Conservation (phyloP, 345 rosid genomes). For the Lepidium aucheri region DNA sequence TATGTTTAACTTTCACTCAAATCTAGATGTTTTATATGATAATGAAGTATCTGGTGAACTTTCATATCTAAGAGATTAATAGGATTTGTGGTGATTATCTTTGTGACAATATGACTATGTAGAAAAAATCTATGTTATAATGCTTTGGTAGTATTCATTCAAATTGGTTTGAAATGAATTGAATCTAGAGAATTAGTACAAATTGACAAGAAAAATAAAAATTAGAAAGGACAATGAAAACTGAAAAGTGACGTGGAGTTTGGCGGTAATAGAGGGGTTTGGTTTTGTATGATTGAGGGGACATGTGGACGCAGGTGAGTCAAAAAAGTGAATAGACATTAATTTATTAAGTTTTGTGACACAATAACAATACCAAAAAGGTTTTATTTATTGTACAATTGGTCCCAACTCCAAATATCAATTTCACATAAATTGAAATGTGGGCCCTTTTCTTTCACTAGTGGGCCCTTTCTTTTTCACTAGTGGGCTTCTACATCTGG, state of each 20-base stretch:
- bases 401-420: constrained; percentile 23
- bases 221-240: neutral
- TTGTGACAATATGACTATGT: no score
- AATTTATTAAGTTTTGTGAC: neutral
- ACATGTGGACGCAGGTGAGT: constrained; percentile 26
- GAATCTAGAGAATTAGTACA: no score
- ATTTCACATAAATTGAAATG: neutral
- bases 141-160: no score
- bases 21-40: no score
- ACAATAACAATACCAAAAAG: constrained; percentile 21
- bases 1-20: no score
- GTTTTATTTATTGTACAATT: neutral
- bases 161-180: neutral
- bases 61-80: no score
- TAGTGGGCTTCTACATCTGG: constrained; percentile 29
- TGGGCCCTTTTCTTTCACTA: constrained; percentile 15
- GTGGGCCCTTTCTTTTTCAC: constrained; percentile 1
- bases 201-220: neutral
- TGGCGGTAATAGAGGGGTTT: constrained; percentile 14
- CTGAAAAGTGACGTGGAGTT: constrained; percentile 19
- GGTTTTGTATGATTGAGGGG: constrained; percentile 21
- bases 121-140: no score
- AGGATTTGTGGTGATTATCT: no score
- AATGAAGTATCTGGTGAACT: no score
- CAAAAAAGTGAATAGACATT: constrained; percentile 24